These are phyloP conservation scores for Carpediemonas membranifera DNA, from an alignment of 78 protist species.

Conservation along the genomic window DNA sequence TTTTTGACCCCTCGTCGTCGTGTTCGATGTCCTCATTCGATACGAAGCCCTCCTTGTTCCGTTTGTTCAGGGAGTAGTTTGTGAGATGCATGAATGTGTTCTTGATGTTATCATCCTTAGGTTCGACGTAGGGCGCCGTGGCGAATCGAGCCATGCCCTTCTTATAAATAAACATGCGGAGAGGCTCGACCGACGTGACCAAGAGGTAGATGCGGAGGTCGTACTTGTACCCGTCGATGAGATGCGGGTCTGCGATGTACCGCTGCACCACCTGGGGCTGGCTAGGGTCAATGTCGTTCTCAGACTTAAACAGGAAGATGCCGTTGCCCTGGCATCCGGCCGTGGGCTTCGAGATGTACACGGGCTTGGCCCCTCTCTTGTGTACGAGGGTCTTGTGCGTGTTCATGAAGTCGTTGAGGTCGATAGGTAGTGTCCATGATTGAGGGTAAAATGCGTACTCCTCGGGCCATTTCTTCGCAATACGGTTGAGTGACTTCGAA, in stretches of 20 bases:
- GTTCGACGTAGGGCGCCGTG: slow-evolving; percentile 25
- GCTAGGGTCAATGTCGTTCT: not conserved
- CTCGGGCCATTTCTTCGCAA: not conserved
- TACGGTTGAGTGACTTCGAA: slow-evolving; percentile 16
- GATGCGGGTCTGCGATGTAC: slow-evolving; percentile 24
- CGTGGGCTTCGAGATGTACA: slow-evolving; percentile 24
- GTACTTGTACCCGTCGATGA: too few species aligned
- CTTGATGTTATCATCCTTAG: not conserved
- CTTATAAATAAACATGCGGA: slow-evolving; percentile 13
- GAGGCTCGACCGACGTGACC: slow-evolving; percentile 17
- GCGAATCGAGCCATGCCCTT: slow-evolving; percentile 31
- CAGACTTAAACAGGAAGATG: slow-evolving; percentile 9
- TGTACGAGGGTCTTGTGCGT: not conserved
- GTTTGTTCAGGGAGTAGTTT: slow-evolving; percentile 23
- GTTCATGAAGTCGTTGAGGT: not conserved
- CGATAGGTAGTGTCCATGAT: slow-evolving; percentile 30
- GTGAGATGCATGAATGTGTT: slow-evolving; percentile 35
- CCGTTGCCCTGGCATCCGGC: slow-evolving; percentile 21
- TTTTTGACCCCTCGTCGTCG: too few species aligned
- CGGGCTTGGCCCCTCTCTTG: not conserved
- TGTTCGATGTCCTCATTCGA: slow-evolving; percentile 1
- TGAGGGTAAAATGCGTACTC: slow-evolving; percentile 17
- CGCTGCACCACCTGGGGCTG: slow-evolving; percentile 16
- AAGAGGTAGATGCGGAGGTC: slow-evolving; percentile 28
- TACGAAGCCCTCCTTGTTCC: not conserved